Percentiles rank a stretch among this genome's conserved stretches.
Conservation (phyloP, 495 filamentous ascomycete species). For the Glutinoglossum americanum region DNA sequence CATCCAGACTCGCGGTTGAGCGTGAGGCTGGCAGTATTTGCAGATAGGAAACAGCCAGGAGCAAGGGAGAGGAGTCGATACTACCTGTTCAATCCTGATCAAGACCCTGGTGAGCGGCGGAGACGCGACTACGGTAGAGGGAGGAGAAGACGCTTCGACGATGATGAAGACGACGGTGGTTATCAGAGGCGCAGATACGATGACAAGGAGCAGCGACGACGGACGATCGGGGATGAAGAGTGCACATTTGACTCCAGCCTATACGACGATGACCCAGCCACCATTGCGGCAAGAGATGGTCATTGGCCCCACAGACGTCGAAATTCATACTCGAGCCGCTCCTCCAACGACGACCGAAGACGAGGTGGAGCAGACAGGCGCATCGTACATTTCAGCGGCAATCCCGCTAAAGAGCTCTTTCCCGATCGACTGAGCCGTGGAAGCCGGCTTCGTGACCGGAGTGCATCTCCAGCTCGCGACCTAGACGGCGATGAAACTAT, state of each 20-base stretch:
- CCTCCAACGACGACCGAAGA: neutral
- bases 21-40: conserved; percentile 48
- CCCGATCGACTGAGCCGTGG: neutral
- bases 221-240: conserved; percentile 24
- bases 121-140: conserved; percentile 28
- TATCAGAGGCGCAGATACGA: conserved; percentile 35
- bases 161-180: conserved; percentile 35
- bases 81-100: conserved; percentile 75
- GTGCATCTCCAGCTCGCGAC: conserved; percentile 50
- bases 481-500: conserved; percentile 31
- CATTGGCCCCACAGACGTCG: neutral
- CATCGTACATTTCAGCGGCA: conserved; percentile 15
- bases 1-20: conserved; percentile 49
- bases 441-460: conserved; percentile 35
- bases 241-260: conserved; percentile 46
- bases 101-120: conserved; percentile 59
- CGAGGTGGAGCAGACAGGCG: conserved; percentile 7
- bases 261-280: conserved; percentile 46
- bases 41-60: conserved; percentile 56
- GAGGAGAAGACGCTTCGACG: neutral
- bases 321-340: neutral
- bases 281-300: neutral
- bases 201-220: conserved; percentile 30
- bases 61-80: conserved; percentile 68
- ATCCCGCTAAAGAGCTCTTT: conserved; percentile 20